phyloP scores from a whole-genome alignment of 169 alveolate species.

The Cryptosporidium viatorum region DNA sequence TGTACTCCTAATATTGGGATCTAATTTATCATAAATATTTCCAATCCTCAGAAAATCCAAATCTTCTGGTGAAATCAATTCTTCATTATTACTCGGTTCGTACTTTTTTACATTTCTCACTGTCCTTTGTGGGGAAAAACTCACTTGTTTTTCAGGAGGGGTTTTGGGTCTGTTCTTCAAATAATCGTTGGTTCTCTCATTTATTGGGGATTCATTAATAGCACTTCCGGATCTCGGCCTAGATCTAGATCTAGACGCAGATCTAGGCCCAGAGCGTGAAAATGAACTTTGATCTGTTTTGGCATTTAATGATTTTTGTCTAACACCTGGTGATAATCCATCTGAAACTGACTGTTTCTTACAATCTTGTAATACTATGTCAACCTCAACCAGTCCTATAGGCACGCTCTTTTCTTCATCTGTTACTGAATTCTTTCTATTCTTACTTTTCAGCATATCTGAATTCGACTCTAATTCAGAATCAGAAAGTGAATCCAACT shows the following conservation, averaged over 20 bases:
- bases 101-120: neutral
- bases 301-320: neutral
- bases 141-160: slow-evolving; percentile 12
- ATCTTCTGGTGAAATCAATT: neutral
- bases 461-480: neutral
- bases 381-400: slow-evolving; percentile 57
- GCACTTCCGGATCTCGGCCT: neutral
- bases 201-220: neutral
- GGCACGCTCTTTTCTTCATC: slow-evolving; percentile 25
- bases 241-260: slow-evolving; percentile 21
- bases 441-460: neutral
- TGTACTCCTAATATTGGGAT: neutral
- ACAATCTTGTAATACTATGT: slow-evolving; percentile 43
- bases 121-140: slow-evolving; percentile 4
- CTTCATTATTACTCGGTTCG: neutral
- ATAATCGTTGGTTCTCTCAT: neutral
- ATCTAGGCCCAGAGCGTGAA: neutral
- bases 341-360: slow-evolving; percentile 32
- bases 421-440: neutral
- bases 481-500: neutral
- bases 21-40: neutral
- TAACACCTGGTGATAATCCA: neutral
- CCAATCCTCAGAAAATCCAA: neutral
- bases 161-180: neutral
- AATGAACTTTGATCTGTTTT: neutral